Conservation (phyloP, 2,329 filamentous ascomycete genomes). For the Zymoseptoria brevis region DNA sequence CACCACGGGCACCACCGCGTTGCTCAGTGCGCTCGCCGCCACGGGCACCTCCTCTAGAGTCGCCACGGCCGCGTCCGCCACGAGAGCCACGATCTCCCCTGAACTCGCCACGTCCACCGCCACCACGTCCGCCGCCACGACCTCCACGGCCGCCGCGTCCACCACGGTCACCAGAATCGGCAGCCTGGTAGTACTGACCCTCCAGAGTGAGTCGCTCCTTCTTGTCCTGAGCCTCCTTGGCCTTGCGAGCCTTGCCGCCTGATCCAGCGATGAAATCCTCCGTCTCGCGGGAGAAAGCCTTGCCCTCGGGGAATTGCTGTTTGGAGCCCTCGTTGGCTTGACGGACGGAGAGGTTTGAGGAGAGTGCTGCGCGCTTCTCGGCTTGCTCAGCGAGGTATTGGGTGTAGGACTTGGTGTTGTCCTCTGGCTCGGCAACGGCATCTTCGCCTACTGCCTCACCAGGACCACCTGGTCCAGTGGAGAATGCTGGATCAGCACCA, state of each 20-base stretch:
- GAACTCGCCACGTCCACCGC: constrained; percentile 34
- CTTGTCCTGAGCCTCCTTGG: constrained; percentile 70
- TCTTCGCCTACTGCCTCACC: constrained; percentile 24
- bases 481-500: constrained; percentile 38
- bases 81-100: constrained; percentile 38
- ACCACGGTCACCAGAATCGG: constrained; percentile 48
- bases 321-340: constrained; percentile 88
- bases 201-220: constrained; percentile 88
- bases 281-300: constrained; percentile 55
- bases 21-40: constrained; percentile 19
- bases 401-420: constrained; percentile 82
- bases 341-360: constrained; percentile 63
- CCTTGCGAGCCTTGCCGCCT: constrained; percentile 71
- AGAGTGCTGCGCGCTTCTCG: constrained; percentile 68
- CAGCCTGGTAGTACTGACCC: constrained; percentile 55
- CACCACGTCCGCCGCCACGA: constrained; percentile 36
- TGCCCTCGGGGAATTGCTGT: constrained; percentile 90
- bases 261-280: constrained; percentile 65
- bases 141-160: constrained; percentile 46
- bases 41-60: constrained; percentile 31
- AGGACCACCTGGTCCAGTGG: constrained; percentile 36
- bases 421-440: constrained; percentile 42
- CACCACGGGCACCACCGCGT: constrained; percentile 18
- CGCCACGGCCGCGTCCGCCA: constrained; percentile 26
- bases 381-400: constrained; percentile 75